Conservation (phyloP, 768 basidiomycete species). For the Melanogaster broomeanus region DNA sequence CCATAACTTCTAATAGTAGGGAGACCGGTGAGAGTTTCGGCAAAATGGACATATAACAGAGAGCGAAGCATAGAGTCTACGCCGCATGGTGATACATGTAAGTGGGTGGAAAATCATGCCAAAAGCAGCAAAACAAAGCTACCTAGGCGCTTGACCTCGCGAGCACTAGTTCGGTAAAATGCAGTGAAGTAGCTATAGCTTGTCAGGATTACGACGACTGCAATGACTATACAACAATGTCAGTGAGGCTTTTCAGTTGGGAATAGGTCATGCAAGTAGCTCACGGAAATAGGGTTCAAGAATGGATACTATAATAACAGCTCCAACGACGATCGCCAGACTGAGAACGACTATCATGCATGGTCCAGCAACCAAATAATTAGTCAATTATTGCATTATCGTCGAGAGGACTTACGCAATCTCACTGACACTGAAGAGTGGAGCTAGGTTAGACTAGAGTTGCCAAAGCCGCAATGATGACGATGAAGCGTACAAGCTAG, state of each 20-base stretch:
- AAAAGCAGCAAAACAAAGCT: neutral
- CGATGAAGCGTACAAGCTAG: conserved; percentile 46
- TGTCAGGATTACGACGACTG: conserved; percentile 51
- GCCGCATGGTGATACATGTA: neutral
- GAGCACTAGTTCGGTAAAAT: conserved; percentile 70
- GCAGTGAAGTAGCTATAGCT: conserved; percentile 65
- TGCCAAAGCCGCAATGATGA: neutral
- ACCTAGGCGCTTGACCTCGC: conserved; percentile 67
- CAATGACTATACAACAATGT: conserved; percentile 44
- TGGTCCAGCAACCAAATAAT: neutral
- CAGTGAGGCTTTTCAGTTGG: neutral
- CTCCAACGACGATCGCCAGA: conserved; percentile 49
- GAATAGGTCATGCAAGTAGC: conserved; percentile 12
- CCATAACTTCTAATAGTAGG: conserved; percentile 76
- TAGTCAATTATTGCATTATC: too few species aligned
- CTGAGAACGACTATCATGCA: conserved; percentile 46
- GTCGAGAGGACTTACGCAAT: conserved; percentile 38
- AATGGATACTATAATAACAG: conserved; percentile 57
- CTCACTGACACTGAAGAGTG: conserved; percentile 50
- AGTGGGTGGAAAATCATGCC: neutral
- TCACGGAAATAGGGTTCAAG: conserved; percentile 63
- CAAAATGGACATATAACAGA: conserved; percentile 74
- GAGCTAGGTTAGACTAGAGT: neutral
- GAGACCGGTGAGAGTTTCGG: conserved; percentile 72
- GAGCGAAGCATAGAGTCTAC: conserved; percentile 73